phyloP scores from a whole-genome alignment of 2,329 filamentous ascomycete species.

The Venturia asperata region DNA sequence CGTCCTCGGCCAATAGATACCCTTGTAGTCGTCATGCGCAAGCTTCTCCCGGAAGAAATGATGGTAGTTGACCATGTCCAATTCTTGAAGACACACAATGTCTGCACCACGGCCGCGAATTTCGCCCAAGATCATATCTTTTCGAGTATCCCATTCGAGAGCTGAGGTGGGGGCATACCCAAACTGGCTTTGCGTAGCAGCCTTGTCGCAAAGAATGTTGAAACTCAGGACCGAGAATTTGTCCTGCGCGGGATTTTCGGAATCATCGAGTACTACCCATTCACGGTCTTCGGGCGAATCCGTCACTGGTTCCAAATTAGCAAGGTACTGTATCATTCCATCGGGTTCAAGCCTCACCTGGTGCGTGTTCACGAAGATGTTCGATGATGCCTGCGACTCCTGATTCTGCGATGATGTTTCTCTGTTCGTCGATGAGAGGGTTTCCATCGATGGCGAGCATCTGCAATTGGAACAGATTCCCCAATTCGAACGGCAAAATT shows the following conservation, averaged over 20 bases:
- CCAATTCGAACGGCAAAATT: slow-evolving; percentile 76
- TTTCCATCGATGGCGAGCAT: slow-evolving; percentile 90
- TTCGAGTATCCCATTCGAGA: slow-evolving; percentile 80
- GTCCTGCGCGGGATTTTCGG: slow-evolving; percentile 45
- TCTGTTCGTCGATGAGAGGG: slow-evolving; percentile 67
- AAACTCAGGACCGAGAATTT: slow-evolving; percentile 82
- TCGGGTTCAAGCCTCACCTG: slow-evolving; percentile 52
- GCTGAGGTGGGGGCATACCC: slow-evolving; percentile 82
- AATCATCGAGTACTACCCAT: slow-evolving; percentile 65
- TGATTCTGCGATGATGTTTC: slow-evolving; percentile 75
- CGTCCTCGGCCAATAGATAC: slow-evolving; percentile 85
- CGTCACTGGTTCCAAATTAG: slow-evolving; percentile 51
- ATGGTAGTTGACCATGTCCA: slow-evolving; percentile 85
- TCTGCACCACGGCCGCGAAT: slow-evolving; percentile 74
- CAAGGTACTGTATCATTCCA: not conserved
- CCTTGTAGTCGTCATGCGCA: slow-evolving; percentile 83
- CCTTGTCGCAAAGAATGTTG: slow-evolving; percentile 94
- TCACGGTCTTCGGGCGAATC: slow-evolving; percentile 68
- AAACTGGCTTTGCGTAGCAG: slow-evolving; percentile 76
- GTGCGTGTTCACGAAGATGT: slow-evolving; percentile 74
- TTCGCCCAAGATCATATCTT: slow-evolving; percentile 75
- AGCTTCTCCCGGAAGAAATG: slow-evolving; percentile 85
- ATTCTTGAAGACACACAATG: slow-evolving; percentile 87
- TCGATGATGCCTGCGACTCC: slow-evolving; percentile 81
- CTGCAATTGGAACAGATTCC: slow-evolving; percentile 80